Percentiles rank a stretch among this genome's conserved stretches.
These are phyloP conservation scores for Scedosporium minutisporum DNA, from an alignment of 2,329 filamentous ascomycete genomes.

Conservation along the genomic window DNA sequence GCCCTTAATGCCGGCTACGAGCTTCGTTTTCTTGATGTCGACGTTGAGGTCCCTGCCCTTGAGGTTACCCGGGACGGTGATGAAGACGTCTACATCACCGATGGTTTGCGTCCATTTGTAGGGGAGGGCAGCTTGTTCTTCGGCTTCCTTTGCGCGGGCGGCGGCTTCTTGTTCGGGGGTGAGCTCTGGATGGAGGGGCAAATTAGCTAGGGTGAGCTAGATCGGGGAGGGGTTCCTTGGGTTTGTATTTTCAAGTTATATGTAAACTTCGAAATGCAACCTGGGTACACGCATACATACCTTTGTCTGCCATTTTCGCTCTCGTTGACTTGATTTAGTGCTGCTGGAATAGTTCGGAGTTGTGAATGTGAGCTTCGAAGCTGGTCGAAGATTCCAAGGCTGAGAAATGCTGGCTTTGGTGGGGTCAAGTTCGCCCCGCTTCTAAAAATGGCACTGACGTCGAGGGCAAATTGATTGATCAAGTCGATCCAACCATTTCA, in stretches of 20 bases:
- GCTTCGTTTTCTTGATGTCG: conserved; percentile 66
- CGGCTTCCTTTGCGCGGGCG: conserved; percentile 60
- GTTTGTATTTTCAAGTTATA: no score
- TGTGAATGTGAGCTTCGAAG: background rate
- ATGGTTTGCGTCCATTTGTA: conserved; percentile 98
- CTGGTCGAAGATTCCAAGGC: background rate
- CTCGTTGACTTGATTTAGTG: background rate
- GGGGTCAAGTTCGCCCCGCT: background rate
- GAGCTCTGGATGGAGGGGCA: conserved; percentile 29
- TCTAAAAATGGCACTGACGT: no score
- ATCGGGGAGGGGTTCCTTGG: conserved; percentile 1
- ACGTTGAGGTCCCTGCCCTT: conserved; percentile 79
- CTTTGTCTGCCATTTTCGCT: conserved; percentile 32
- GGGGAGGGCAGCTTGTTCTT: conserved; percentile 81
- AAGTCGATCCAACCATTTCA: no score
- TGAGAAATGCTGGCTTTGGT: background rate
- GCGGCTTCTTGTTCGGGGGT: conserved; percentile 48
- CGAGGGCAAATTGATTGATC: no score
- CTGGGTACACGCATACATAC: conserved; percentile 12
- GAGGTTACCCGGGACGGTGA: conserved; percentile 70
- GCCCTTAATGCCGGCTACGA: conserved; percentile 79
- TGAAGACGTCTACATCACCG: conserved; percentile 70
- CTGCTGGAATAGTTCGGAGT: background rate
- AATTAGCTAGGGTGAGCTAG: conserved; percentile 7
- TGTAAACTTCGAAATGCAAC: no score